Conservation (phyloP, 768 basidiomycete genomes). For the Podaxis sp. region DNA sequence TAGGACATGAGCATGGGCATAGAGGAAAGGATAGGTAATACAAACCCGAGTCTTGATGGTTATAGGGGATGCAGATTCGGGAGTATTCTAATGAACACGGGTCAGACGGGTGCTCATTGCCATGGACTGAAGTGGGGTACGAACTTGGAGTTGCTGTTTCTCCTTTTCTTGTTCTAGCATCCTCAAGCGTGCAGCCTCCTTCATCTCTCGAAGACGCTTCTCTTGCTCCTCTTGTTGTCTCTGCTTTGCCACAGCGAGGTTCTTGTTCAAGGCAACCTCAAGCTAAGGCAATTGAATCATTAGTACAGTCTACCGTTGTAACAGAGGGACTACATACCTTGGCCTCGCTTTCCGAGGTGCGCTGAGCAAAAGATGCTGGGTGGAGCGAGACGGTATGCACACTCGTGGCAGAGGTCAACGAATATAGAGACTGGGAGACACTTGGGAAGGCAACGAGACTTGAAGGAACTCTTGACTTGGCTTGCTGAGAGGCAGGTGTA, state of each 20-base stretch:
- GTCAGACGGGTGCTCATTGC: not conserved
- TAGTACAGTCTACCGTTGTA: not conserved
- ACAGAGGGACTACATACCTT: conserved; percentile 46
- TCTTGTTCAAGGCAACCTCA: conserved; percentile 58
- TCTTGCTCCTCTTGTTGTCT: conserved; percentile 20
- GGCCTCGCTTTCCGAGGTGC: conserved; percentile 70
- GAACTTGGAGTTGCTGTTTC: not conserved
- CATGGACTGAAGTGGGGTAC: not conserved
- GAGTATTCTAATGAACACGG: not conserved
- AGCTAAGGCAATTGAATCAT: conserved; percentile 37
- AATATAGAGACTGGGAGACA: conserved; percentile 63
- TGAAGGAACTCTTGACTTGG: conserved; percentile 40
- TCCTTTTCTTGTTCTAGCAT: conserved; percentile 3
- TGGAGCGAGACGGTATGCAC: conserved; percentile 66
- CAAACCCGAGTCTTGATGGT: conserved; percentile 13
- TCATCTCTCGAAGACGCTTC: conserved; percentile 3
- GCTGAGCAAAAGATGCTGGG: conserved; percentile 65
- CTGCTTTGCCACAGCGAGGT: conserved; percentile 34
- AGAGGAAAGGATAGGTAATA: not conserved
- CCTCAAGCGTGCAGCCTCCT: conserved; percentile 2
- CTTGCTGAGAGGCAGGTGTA: conserved; percentile 23
- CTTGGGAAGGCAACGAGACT: conserved; percentile 73
- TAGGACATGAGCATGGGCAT: not conserved
- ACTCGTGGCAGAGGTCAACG: conserved; percentile 71
- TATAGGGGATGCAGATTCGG: conserved; percentile 8